phyloP scores from a whole-genome alignment of 2,329 filamentous ascomycete genomes.

The Aspergillus sergii region DNA sequence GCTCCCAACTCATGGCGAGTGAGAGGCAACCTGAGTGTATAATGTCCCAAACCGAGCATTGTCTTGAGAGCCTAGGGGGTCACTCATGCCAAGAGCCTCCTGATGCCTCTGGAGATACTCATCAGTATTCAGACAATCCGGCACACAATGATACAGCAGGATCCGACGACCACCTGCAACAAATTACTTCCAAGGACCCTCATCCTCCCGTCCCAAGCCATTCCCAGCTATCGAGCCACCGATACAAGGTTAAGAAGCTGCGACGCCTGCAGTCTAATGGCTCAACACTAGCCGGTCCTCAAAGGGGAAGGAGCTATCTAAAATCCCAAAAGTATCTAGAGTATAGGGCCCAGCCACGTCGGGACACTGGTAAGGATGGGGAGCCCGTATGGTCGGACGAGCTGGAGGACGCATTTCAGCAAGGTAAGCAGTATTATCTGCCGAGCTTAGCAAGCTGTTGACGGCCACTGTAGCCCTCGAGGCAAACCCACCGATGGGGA shows the following conservation, averaged over 20 bases:
- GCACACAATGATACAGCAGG: slow-evolving; percentile 30
- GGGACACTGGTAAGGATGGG: slow-evolving; percentile 46
- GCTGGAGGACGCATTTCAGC: slow-evolving; percentile 51
- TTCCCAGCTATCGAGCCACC: slow-evolving; percentile 31
- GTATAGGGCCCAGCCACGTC: slow-evolving; percentile 46
- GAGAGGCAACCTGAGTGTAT: slow-evolving; percentile 44
- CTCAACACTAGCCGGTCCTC: slow-evolving; percentile 26
- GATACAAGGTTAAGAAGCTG: slow-evolving; percentile 38
- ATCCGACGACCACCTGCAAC: slow-evolving; percentile 38
- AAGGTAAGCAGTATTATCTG: slow-evolving; percentile 36
- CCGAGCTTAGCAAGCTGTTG: slow-evolving; percentile 13
- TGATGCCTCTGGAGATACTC: slow-evolving; percentile 47
- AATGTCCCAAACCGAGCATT: slow-evolving; percentile 38
- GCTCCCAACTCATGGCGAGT: slow-evolving; percentile 39
- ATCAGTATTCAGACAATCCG: slow-evolving; percentile 40
- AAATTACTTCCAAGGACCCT: slow-evolving; percentile 39
- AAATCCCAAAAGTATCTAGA: slow-evolving; percentile 48
- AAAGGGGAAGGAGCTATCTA: slow-evolving; percentile 37
- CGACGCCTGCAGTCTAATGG: slow-evolving; percentile 38
- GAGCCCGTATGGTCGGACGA: slow-evolving; percentile 50
- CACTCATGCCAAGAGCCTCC: slow-evolving; percentile 42
- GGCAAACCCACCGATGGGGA: slow-evolving; percentile 60
- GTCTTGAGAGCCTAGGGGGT: slow-evolving; percentile 37
- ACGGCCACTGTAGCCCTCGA: slow-evolving; percentile 48
- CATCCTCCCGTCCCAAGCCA: slow-evolving; percentile 30